These are phyloP conservation scores for Trichosanthes truncata DNA, from an alignment of 306 rosid genomes.

Conservation along the genomic window DNA sequence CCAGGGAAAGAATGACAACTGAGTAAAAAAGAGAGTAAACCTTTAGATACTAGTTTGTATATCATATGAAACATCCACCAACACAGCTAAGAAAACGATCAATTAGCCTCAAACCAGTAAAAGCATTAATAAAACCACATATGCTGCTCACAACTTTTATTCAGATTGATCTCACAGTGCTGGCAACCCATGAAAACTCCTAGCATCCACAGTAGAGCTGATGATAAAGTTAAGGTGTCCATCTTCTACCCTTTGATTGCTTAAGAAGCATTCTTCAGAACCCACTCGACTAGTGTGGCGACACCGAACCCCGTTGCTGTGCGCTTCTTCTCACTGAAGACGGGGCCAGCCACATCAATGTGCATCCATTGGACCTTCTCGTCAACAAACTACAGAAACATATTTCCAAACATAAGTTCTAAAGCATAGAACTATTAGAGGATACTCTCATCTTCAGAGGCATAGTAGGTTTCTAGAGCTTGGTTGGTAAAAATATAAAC, in stretches of 20 bases:
- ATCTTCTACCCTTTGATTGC: not conserved
- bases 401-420: constrained; percentile 11
- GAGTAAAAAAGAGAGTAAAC: not conserved
- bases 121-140: not conserved
- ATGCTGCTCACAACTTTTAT: not conserved
- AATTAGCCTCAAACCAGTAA: not conserved
- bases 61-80: not conserved
- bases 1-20: not conserved
- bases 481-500: not conserved
- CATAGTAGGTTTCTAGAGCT: not conserved
- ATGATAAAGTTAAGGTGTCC: not conserved
- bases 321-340: constrained; percentile 65
- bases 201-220: not conserved
- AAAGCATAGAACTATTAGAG: not conserved
- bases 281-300: constrained; percentile 93
- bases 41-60: not conserved
- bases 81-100: not conserved
- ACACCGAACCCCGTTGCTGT: constrained; percentile 83
- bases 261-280: constrained; percentile 61
- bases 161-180: constrained; percentile 6
- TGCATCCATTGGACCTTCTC: constrained; percentile 98
- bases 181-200: not conserved
- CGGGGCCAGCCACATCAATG: constrained; percentile 93
- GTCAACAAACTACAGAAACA: constrained; percentile 74
- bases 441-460: not conserved